Base-by-base conservation (phyloP, 257 asterid species). In the Nyctanthes arbortristis region DNA sequence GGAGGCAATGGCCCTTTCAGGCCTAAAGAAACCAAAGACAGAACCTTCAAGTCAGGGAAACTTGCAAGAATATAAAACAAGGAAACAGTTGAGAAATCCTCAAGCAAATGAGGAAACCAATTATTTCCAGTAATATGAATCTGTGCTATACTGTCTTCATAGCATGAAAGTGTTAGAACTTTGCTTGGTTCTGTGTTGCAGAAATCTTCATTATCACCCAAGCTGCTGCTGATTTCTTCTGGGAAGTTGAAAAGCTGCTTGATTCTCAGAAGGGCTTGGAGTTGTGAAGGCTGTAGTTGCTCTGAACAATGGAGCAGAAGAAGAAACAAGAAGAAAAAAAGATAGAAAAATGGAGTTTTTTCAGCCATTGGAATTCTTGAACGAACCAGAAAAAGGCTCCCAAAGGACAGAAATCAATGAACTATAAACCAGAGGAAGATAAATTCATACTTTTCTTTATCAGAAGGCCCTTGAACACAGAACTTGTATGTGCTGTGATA, bases 91-190 rank as follows among this genome's bases (percentile, higher is more conserved):
- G 98, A 88, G 65, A 87, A 76, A 61, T 79, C 80, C 57, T 79
- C 74, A 66, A 77, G 71, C 37, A 79, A 33, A 5, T 76, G 77
- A n/a, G 87, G 92, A 28, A 80, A 73, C 63, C 66, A 72, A 28
- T 65, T 55, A 71, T 78, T 75, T 20, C 96, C 96, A 66, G 78
- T 68, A 30, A 92, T 29, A 67, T 90, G 93, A 9, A 92, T 87
- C 84, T 90, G 97, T 25, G 97, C 90, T 28, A 92, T 73, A 79
- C 78, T 83, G 22, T 84, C 96, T 67, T 90, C 85, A 65, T 88
- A 92, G 87, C 97, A 92, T 4, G 86, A 80, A 14, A 92, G 82
- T 18, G 95, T 75, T 27, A 92, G 80, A 31, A 73, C 74, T 71
- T 82, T 80, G 13, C 78, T 73, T 32, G 93, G 93, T 65, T 77